Evolutionary conservation across 2,329 filamentous ascomycete genomes (phyloP).

Genomic region (Aureobasidium sp.): DNA sequence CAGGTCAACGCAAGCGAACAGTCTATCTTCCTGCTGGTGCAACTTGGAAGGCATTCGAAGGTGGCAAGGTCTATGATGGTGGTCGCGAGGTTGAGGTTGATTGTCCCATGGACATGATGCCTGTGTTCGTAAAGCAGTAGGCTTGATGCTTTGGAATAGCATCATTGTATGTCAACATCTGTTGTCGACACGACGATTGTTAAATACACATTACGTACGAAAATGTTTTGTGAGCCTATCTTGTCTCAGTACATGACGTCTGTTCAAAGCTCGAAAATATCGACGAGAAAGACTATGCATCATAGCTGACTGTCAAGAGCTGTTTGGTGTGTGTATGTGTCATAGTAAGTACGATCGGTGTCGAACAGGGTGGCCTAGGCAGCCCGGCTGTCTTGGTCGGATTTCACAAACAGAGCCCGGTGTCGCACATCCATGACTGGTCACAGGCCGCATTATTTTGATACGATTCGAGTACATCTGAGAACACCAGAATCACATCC

Average conservation of each 20-base stretch:
- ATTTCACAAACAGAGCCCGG: background rate
- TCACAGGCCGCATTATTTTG: background rate
- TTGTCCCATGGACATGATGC: constrained; percentile 40
- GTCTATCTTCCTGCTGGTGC: constrained; percentile 46
- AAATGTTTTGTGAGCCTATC: too few relatives aligned
- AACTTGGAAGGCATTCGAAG: constrained; percentile 37
- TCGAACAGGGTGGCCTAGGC: background rate
- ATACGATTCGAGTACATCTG: too few relatives aligned
- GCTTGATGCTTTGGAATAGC: background rate
- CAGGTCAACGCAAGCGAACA: constrained; percentile 35
- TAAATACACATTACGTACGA: too few relatives aligned
- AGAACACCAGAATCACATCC: too few relatives aligned
- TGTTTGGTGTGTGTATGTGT: background rate
- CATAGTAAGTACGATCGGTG: background rate
- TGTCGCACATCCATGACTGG: background rate
- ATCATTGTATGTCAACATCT: too few relatives aligned
- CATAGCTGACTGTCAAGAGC: background rate
- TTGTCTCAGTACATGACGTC: too few relatives aligned
- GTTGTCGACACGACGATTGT: too few relatives aligned
- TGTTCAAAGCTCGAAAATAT: too few relatives aligned
- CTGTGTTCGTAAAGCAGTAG: constrained; percentile 32
- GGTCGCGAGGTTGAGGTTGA: constrained; percentile 34
- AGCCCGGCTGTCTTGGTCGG: background rate
- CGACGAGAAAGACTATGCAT: background rate
- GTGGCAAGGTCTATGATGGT: constrained; percentile 28